Conservation (phyloP, 2,329 filamentous ascomycete species). For the Arthrobotrys sphaeroides region DNA sequence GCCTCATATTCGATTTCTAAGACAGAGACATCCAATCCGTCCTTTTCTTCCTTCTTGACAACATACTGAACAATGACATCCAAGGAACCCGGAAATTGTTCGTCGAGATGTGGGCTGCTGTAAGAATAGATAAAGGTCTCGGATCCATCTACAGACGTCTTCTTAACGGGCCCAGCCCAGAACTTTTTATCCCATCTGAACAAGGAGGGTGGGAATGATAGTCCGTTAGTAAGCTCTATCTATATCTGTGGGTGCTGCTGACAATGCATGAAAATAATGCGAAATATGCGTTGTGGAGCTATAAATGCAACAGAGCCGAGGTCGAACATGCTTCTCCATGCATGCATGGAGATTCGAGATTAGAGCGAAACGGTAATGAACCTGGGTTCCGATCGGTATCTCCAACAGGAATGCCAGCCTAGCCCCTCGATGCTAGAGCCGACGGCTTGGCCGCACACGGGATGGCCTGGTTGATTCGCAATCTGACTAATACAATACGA, state of each 20-base stretch:
- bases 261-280: not conserved
- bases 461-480: not conserved
- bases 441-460: not conserved
- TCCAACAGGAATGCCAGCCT: not conserved
- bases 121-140: slow-evolving; percentile 56
- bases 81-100: slow-evolving; percentile 88
- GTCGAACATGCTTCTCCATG: not conserved
- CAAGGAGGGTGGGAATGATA: not conserved
- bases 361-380: not conserved
- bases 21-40: slow-evolving; percentile 73
- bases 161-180: slow-evolving; percentile 26
- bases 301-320: slow-evolving; percentile 38
- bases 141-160: slow-evolving; percentile 57
- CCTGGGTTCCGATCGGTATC: not conserved
- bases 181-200: slow-evolving; percentile 47
- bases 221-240: slow-evolving; percentile 16
- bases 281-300: slow-evolving; percentile 23
- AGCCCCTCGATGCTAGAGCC: not conserved
- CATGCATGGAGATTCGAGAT: slow-evolving; percentile 3
- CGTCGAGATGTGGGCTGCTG: slow-evolving; percentile 79
- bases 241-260: not conserved
- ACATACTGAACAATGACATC: slow-evolving; percentile 81
- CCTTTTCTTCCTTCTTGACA: slow-evolving; percentile 72
- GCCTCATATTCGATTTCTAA: slow-evolving; percentile 91
- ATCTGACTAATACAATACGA: slow-evolving; percentile 55